These are phyloP conservation scores for Podila minutissima DNA, from an alignment of 192 early-diverging fungal species.

Conservation along the genomic window DNA sequence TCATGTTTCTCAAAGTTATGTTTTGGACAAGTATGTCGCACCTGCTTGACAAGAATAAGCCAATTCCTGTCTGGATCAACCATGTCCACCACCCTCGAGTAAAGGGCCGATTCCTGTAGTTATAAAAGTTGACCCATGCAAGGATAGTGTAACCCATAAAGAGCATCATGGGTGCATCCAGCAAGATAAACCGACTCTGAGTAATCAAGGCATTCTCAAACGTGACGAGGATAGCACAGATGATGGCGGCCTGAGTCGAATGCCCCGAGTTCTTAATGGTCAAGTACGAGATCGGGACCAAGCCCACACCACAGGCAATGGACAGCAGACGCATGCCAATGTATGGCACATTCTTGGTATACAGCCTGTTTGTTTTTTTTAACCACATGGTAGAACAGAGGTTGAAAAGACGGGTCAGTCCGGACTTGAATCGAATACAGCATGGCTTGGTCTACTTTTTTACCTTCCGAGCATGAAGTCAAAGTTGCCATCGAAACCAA, in stretches of 20 bases:
- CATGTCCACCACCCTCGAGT: slow-evolving; percentile 86
- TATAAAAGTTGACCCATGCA: slow-evolving; percentile 89
- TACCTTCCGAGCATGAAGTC: slow-evolving; percentile 89
- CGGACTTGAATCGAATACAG: no score
- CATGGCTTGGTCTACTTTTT: slow-evolving; percentile 3
- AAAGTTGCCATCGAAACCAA: slow-evolving; percentile 92
- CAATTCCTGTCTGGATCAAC: slow-evolving; percentile 83
- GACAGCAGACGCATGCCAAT: slow-evolving; percentile 83
- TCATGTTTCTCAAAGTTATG: neutral
- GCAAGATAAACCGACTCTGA: slow-evolving; percentile 88
- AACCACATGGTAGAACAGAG: neutral
- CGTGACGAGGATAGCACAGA: slow-evolving; percentile 81
- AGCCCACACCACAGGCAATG: slow-evolving; percentile 76
- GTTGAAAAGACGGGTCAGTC: neutral
- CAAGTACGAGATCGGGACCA: slow-evolving; percentile 83
- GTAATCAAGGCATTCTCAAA: slow-evolving; percentile 91
- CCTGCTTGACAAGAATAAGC: slow-evolving; percentile 64
- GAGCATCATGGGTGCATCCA: slow-evolving; percentile 90
- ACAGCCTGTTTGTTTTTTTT: slow-evolving; percentile 1
- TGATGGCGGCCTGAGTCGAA: slow-evolving; percentile 73
- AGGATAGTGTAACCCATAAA: slow-evolving; percentile 83
- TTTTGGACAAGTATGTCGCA: neutral
- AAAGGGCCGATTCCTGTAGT: slow-evolving; percentile 75
- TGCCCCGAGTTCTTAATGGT: slow-evolving; percentile 83
- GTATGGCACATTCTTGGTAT: slow-evolving; percentile 80